Evolutionary conservation across 331 rosid genomes (phyloP), one percentile per base, ranked within the genome.

Genomic region (Rhamnella rubrinervis): DNA sequence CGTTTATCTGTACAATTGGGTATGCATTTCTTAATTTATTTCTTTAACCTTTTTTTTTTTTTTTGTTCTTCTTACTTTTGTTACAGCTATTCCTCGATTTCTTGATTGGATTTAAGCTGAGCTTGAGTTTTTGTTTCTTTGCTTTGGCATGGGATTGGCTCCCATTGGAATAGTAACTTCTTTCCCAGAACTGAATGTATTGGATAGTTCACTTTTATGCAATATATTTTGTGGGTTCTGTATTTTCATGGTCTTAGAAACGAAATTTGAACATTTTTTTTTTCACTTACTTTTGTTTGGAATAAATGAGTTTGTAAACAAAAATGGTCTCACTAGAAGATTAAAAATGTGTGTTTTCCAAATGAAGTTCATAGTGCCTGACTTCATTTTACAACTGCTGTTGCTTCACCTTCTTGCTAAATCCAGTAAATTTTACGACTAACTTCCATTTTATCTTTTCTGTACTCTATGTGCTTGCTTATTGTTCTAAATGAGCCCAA

Each of bases 271-370:
- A 23, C 4, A 14, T 44, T 8, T 44, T 8, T 23, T 23, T 8
- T 14, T 44, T 31, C 35, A 44, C 49, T 44, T 9, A 44, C 49
- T 44, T 66, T 52, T 17, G 26, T 68, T 56, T n/a, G 55, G 49
- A 44, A 16, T 8, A 44, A 44, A 44, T 44, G 16, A 44, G 49
- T 14, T 44, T 44, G 31, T 9, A 55, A 55, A 16, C 21, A 57
- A 57, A 47, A 52, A 21, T 59, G 75, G 44, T n/a, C 28, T 56
- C 20, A 25, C 14, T 44, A 23, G 62, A 20, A 59, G 5, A 50
- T 23, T 61, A 3, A 38, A 39, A 56, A 72, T 25, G 26, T 51
- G 59, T 59, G 70, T 68, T 72, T 61, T 72, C 21, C 61, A 17
- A 63, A 4, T 62, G 56, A 62, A 44, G 41, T 39, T 11, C 25